Conservation (phyloP, 129 eudicot genomes). For the Artemisia tridentata region DNA sequence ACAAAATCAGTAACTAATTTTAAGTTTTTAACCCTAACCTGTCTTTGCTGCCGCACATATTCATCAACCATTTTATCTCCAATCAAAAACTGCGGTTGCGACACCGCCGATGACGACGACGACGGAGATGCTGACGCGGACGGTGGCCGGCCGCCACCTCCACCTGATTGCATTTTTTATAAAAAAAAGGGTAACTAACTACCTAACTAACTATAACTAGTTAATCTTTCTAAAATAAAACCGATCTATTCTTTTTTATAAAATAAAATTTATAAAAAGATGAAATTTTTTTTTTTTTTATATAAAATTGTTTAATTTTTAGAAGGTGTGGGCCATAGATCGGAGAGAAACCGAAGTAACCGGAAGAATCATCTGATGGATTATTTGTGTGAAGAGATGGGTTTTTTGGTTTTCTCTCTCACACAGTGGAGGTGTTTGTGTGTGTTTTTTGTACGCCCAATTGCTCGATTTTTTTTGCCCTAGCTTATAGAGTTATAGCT, state of each 20-base stretch:
- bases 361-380: conserved; percentile 43
- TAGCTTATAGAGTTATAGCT: conserved; percentile 9
- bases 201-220: not conserved
- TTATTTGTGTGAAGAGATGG: conserved; percentile 11
- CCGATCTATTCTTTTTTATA: conserved; percentile 25
- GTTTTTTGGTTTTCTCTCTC: conserved; percentile 26
- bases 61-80: conserved; percentile 3
- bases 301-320: conserved; percentile 17
- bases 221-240: conserved; percentile 28
- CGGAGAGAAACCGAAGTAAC: conserved; percentile 39
- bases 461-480: conserved; percentile 24
- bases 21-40: conserved; percentile 50
- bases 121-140: conserved; percentile 85
- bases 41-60: conserved; percentile 45
- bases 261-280: conserved; percentile 3
- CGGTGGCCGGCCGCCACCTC: conserved; percentile 52
- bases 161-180: conserved; percentile 70
- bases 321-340: conserved; percentile 38
- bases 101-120: conserved; percentile 75
- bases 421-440: conserved; percentile 33
- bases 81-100: conserved; percentile 58
- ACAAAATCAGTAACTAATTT: conserved; percentile 12
- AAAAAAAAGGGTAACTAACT: not conserved
- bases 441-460: conserved; percentile 31
- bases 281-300: not conserved